These are phyloP conservation scores for Mycena haematopus DNA, from an alignment of 768 basidiomycete species.

Conservation along the genomic window DNA sequence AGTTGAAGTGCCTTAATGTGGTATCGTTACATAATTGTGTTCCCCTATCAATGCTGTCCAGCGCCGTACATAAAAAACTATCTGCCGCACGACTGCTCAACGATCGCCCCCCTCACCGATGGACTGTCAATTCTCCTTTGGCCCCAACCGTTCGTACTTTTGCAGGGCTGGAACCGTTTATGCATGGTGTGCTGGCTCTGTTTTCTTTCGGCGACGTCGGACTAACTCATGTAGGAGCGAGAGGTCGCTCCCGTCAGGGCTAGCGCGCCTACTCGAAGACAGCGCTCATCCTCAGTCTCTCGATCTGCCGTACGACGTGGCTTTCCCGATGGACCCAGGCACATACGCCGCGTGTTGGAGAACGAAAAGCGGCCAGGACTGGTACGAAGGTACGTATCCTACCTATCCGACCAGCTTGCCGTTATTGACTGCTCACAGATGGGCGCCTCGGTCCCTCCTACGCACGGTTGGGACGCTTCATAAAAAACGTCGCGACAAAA, in stretches of 20 bases:
- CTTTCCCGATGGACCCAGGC: constrained; percentile 18
- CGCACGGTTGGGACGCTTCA: constrained; percentile 18
- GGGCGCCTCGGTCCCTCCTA: constrained; percentile 11
- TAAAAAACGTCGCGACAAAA: constrained; percentile 1
- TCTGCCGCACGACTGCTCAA: no score
- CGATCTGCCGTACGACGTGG: constrained; percentile 9
- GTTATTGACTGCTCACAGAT: neutral
- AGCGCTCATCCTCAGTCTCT: constrained; percentile 15
- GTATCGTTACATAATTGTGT: no score
- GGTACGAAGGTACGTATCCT: constrained; percentile 15
- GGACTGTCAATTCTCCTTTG: constrained; percentile 14
- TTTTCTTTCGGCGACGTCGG: neutral
- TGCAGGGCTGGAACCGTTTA: constrained; percentile 12
- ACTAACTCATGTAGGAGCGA: neutral
- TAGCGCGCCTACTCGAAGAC: neutral
- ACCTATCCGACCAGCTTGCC: neutral
- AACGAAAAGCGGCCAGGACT: constrained; percentile 10
- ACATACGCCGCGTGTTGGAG: constrained; percentile 17
- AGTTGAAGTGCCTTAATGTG: no score
- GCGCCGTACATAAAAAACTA: no score
- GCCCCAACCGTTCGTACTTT: constrained; percentile 14
- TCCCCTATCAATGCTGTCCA: no score
- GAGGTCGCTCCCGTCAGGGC: neutral
- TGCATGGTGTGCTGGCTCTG: constrained; percentile 8
- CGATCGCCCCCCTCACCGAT: neutral